Conservation (phyloP, 1,139 yeast species). For the Kurtzmaniella quercitrusa region DNA sequence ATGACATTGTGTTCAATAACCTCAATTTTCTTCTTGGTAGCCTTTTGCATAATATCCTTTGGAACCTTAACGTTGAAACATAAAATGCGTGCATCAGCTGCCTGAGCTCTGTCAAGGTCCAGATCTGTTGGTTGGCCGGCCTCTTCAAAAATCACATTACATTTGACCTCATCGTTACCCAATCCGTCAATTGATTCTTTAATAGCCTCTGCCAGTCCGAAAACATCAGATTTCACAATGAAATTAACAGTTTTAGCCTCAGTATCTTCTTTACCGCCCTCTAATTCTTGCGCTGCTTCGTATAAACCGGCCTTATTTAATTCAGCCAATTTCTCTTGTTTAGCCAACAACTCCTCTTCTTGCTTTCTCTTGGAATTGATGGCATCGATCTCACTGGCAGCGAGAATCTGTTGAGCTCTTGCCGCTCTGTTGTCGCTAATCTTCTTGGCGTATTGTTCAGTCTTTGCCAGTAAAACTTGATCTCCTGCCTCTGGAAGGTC, state of each 20-base stretch:
- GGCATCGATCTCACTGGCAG: constrained; percentile 61
- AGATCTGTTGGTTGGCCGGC: constrained; percentile 86
- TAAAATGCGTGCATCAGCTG: constrained; percentile 68
- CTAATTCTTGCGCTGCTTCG: constrained; percentile 22
- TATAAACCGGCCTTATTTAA: constrained; percentile 55
- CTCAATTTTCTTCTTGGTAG: constrained; percentile 55
- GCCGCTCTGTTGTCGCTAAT: constrained; percentile 63
- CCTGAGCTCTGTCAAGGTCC: constrained; percentile 77
- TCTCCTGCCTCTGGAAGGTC: constrained; percentile 93
- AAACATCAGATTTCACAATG: constrained; percentile 86
- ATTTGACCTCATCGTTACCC: constrained; percentile 81
- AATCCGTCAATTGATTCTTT: constrained; percentile 73
- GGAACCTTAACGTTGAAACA: constrained; percentile 77
- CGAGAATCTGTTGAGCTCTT: constrained; percentile 54
- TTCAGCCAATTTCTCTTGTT: constrained; percentile 51
- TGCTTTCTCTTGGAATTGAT: constrained; percentile 59
- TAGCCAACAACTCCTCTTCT: constrained; percentile 44
- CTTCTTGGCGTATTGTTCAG: constrained; percentile 71
- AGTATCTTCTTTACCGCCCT: constrained; percentile 16
- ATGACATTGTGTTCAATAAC: constrained; percentile 74
- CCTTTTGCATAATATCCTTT: constrained; percentile 58
- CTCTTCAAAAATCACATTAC: constrained; percentile 63
- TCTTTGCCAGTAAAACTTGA: constrained; percentile 68
- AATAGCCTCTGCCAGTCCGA: constrained; percentile 61
- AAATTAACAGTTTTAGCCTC: constrained; percentile 47